Conservation (phyloP, 179 eudicot species). For the Spinacia oleracea region DNA sequence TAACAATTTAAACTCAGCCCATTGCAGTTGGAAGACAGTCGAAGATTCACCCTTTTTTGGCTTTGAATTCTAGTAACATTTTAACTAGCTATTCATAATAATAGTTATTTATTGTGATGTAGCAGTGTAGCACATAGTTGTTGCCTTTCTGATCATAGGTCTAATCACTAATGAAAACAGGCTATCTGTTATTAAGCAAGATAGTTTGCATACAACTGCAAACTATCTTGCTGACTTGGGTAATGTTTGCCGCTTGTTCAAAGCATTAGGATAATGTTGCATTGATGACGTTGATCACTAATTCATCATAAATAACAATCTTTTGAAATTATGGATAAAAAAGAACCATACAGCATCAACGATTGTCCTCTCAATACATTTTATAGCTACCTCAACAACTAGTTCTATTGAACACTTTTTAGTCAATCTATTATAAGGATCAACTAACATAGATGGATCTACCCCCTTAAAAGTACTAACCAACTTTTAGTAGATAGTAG, state of each 20-base stretch:
- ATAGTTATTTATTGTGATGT: neutral
- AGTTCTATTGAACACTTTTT: neutral
- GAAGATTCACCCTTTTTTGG: neutral
- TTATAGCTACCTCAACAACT: neutral
- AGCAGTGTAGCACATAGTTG: neutral
- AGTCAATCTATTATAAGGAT: neutral
- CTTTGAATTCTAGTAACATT: neutral
- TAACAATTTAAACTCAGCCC: neutral
- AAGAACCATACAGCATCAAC: constrained; percentile 3
- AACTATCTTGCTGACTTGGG: no score
- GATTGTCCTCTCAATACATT: neutral
- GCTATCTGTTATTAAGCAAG: no score
- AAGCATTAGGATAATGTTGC: neutral
- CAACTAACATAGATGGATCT: neutral
- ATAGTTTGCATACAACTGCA: no score
- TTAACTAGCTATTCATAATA: neutral
- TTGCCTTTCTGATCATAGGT: neutral
- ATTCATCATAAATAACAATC: neutral
- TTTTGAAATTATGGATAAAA: neutral
- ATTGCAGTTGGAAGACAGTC: neutral
- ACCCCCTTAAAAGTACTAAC: neutral
- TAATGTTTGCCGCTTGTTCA: no score
- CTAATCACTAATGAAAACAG: neutral
- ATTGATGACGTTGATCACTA: neutral
- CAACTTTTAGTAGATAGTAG: neutral